Base-by-base conservation (phyloP, 192 early-diverging fungal species). In the Podila epicladia region DNA sequence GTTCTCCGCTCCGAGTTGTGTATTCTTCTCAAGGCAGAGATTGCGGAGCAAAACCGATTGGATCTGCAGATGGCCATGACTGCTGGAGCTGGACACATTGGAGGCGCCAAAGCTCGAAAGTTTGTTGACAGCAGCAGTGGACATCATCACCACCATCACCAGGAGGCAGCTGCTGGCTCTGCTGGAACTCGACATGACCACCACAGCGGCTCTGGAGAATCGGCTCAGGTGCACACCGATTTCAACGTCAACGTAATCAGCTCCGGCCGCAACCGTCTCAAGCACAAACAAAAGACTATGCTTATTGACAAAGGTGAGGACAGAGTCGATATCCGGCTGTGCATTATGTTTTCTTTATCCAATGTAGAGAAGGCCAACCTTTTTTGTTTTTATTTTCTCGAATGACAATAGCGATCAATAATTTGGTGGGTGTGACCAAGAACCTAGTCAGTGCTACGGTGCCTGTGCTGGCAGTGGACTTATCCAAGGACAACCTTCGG, bases 401-500 rank as follows among this genome's bases (percentile, higher is more conserved):
- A 3, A 24, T 67, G 50, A 66, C 32, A 33, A 62, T 87, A 69
- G 93, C 93, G 0, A 75, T 87, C 32, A 71, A 84, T 31, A 88
- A 89, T 49, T 85, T 93, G 51, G 71, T 78, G 31, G 84, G 87
- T 5, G 82, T 90, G 12, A 85, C 91, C 58, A 88, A 88, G n/a
- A 76, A 84, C 24, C 73, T 91, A 33, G 82, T 82, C 13, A 78
- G 57, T 31, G 83, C 62, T 12, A 75, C 82, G 26, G 73, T 91
- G 9, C 91, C 91, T 13, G 91, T 93, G 4, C 68, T 94, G 50
- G 89, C 90, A 0, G 72, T 92, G 24, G 92, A 93, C 78, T 58
- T 92, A 64, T 88, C 89, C 2, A 86, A 86, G 19, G 89, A 90
- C 19, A 72, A 90, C 5, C 67, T 94, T 12, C 75, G 85, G 9